Percentiles rank a stretch among this genome's conserved stretches.
Evolutionary conservation across 2,329 filamentous ascomycete species (phyloP).

Genomic region (Stemphylium beticola): DNA sequence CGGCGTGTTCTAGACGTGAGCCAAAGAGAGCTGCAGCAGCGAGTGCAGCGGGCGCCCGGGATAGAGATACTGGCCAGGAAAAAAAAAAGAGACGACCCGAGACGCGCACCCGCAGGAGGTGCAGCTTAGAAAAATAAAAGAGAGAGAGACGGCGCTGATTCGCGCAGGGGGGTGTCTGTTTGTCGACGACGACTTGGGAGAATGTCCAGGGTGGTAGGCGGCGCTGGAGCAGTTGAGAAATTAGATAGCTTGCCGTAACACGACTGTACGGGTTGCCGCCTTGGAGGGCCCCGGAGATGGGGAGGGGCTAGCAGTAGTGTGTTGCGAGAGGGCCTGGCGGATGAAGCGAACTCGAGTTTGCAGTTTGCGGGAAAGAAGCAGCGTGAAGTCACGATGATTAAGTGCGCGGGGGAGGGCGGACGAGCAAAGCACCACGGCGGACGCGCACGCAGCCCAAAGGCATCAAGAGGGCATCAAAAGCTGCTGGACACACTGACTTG

Average conservation of each 20-base stretch:
- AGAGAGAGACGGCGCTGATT: constrained; percentile 17
- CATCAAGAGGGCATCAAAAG: constrained; percentile 17
- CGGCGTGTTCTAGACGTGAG: constrained; percentile 25
- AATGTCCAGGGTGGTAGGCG: neutral
- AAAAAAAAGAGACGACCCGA: constrained; percentile 21
- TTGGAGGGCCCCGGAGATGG: constrained; percentile 26
- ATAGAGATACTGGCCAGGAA: constrained; percentile 31
- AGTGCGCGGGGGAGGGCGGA: constrained; percentile 12
- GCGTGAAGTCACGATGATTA: constrained; percentile 1
- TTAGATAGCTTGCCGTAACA: constrained; percentile 33
- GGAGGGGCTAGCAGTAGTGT: constrained; percentile 23
- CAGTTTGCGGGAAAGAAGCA: neutral
- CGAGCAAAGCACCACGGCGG: constrained; percentile 16
- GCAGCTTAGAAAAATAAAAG: constrained; percentile 26
- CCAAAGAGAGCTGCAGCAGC: constrained; percentile 40
- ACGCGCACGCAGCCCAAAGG: constrained; percentile 20
- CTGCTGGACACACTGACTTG: constrained; percentile 6
- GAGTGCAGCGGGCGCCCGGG: constrained; percentile 28
- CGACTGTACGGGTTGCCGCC: constrained; percentile 30
- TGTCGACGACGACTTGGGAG: constrained; percentile 20
- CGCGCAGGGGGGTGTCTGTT: constrained; percentile 18
- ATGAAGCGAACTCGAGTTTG: constrained; percentile 4
- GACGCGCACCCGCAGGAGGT: constrained; percentile 30
- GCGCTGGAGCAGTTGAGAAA: constrained; percentile 29
- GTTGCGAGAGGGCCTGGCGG: neutral